Conservation (phyloP, 495 filamentous ascomycete genomes). For the Penicillium cinerascens region DNA sequence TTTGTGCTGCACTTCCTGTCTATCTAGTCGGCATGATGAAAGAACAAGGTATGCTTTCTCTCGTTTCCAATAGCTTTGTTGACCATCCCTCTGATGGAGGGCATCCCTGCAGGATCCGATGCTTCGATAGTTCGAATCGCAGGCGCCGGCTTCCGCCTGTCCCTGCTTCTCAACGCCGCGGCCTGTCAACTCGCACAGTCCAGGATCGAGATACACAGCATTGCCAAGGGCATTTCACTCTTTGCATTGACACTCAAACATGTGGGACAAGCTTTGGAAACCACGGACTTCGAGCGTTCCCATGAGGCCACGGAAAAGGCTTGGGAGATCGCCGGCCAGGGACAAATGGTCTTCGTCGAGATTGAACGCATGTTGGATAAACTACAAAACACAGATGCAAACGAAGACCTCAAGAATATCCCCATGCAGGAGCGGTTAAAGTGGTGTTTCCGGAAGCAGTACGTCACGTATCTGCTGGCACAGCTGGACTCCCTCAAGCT, state of each 20-base stretch:
- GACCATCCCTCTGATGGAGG: constrained; percentile 1
- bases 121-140: constrained; percentile 35
- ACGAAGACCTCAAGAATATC: constrained; percentile 27
- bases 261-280: constrained; percentile 32
- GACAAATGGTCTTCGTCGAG: constrained; percentile 40
- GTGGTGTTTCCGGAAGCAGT: constrained; percentile 44
- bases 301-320: constrained; percentile 36
- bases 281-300: constrained; percentile 23
- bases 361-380: constrained; percentile 45
- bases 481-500: constrained; percentile 46
- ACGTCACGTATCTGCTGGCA: constrained; percentile 43
- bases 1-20: background rate
- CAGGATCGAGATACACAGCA: constrained; percentile 43
- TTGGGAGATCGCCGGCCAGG: constrained; percentile 39
- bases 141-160: constrained; percentile 43
- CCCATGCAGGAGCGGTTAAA: constrained; percentile 38
- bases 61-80: background rate
- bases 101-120: constrained; percentile 14
- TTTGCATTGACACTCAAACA: constrained; percentile 45
- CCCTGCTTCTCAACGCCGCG: constrained; percentile 42
- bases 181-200: constrained; percentile 41
- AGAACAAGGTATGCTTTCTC: constrained; percentile 15
- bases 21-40: constrained; percentile 8
- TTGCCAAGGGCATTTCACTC: constrained; percentile 44
- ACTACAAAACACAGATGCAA: constrained; percentile 32